Base-by-base conservation (phyloP, 768 basidiomycete genomes). In the Russula sp. region DNA sequence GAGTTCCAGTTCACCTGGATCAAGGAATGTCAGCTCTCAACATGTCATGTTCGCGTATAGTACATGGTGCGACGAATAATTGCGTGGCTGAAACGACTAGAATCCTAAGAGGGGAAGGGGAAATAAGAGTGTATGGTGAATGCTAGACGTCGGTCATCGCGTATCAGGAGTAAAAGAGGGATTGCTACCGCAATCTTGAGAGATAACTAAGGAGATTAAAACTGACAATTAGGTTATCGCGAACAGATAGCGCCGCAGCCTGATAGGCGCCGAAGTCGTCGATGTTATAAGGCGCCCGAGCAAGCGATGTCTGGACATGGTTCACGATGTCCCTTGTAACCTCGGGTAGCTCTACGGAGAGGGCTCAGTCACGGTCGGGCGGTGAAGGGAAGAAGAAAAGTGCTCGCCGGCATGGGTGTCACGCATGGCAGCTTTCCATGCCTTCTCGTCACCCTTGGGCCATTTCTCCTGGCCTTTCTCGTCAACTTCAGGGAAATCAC, bases 231-330 rank as follows among this genome's bases (percentile, higher is more conserved):
- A 98, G 82, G 70, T 91, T 86, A 74, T 98, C 95, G 61, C 94
- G 82, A 55, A 89, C 89, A 50, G 91, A 87, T 40, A 96, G 76
- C 4, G 96, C 94, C 16, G 91, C 83, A 4, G 94, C 94, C 73
- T 96, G 93, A 77, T 97, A 98, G 44, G 92, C 91, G 51, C 92
- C 91, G 40, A 93, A 75, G 73, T 89, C 76, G 72, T 91, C 88
- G 56, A 96, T 79, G 73, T 93, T 98, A 79, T 90, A 91, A 2
- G 94, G 83, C 73, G 94, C 92, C 52, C 94, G 86, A 6, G 93
- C 93, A 53, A 99, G 80, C 16, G 92, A 90, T 0, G 94, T 91
- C 71, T 93, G 90, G 27, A 91, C 89, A 70, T 93, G 91, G 70
- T 83, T 83, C 49, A 93, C 88, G 69, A 94, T 79, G 32, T 87